Percentiles rank a stretch among this genome's conserved stretches.
These are phyloP conservation scores for Aspergillus awamori DNA, from an alignment of 2,329 filamentous ascomycete genomes.

Conservation along the genomic window DNA sequence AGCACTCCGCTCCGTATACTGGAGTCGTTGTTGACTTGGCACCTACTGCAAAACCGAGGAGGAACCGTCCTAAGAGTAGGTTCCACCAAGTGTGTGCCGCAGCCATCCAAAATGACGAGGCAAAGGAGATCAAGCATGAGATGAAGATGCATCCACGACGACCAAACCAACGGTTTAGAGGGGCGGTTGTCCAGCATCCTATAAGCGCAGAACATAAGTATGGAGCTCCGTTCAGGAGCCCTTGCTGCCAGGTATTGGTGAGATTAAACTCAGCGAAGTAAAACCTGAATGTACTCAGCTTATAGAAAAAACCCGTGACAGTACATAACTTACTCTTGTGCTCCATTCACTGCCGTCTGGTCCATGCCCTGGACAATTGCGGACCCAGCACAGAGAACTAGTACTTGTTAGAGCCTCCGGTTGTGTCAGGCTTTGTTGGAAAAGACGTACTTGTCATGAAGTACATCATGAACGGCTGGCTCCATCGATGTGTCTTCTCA, in stretches of 20 bases:
- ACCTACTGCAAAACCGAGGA: slow-evolving; percentile 66
- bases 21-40: not conserved
- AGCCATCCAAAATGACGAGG: slow-evolving; percentile 57
- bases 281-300: not conserved
- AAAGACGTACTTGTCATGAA: slow-evolving; percentile 15
- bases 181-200: not conserved
- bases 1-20: slow-evolving; percentile 67
- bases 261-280: not conserved
- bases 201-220: not conserved
- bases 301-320: not conserved
- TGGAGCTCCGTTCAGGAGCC: not conserved
- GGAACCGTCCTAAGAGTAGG: slow-evolving; percentile 69
- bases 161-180: slow-evolving; percentile 30
- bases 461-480: slow-evolving; percentile 21
- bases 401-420: not conserved
- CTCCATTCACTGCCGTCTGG: not conserved
- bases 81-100: slow-evolving; percentile 72
- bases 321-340: not conserved
- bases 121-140: slow-evolving; percentile 69
- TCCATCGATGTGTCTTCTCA: slow-evolving; percentile 18
- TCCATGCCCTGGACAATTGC: not conserved
- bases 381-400: not conserved
- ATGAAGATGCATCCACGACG: slow-evolving; percentile 75
- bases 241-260: not conserved
- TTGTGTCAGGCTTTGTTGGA: not conserved